Base-by-base conservation (phyloP, 139 green algal genomes). In the Trebouxia sp. region DNA sequence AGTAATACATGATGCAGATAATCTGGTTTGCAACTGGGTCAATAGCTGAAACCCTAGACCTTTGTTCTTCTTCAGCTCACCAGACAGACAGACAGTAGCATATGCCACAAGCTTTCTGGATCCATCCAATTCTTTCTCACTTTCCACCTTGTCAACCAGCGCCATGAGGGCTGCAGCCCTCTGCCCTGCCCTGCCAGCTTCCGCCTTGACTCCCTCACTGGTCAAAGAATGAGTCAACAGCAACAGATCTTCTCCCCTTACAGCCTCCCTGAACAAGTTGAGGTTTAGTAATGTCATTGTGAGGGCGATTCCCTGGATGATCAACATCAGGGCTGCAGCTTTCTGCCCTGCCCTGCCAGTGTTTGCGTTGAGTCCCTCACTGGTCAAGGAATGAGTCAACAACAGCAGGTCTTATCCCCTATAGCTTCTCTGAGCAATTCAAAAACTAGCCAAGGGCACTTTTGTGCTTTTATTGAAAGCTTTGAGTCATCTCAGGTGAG, bases 121-220 rank as follows among this genome's bases (percentile, higher is more conserved):
- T 22, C 69, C 69, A 28, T 53, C 69, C 42, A 53, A 11, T 28
- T 56, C 69, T 20, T 53, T 77, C 41, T 77, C 69, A 56, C n/a
- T 28, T 24, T 77, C 69, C n/a, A 77, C 41, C 39, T 77, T 77
- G 24, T 77, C 69, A 9, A 77, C 43, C 5, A 77, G n/a, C 24
- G 69, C 41, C 26, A 77, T 32, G 24, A 77, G 39, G 62, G 62
- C 69, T 77, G 69, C 41, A 38, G 15, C 26, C 15, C 37, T 24
- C 69, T 53, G 41, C 69, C 69, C 43, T 51, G n/a, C 4, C 69
- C 10, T 26, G 10, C 11, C 55, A 41, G 28, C 15, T 1, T 20
- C 43, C 10, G 69, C 69, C 69, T n/a, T 77, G 22, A 7, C 10
- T 0, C 28, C 10, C 41, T 77, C 41, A 26, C 35, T 12, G 37